Evolutionary conservation across 2,329 filamentous ascomycete genomes (phyloP), one percentile per base, ranked within the genome.

Genomic region (Nemania serpens): DNA sequence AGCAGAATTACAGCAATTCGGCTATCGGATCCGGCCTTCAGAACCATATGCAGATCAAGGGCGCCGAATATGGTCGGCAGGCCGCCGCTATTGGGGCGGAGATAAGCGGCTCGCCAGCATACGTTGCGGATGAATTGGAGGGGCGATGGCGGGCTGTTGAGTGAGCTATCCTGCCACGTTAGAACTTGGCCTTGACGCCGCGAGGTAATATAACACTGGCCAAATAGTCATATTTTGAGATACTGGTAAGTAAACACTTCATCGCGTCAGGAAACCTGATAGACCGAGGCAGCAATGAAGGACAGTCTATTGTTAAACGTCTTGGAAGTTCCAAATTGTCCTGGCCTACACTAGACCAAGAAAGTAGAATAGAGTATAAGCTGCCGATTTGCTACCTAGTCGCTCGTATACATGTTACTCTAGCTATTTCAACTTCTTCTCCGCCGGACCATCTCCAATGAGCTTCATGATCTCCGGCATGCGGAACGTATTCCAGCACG

Each of bases 401-500:
- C 25, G 7, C 7, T 29, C 3, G 25, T 7, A 29, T 29, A 7
- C 25, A 29, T 29, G 7, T 29, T 29, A 29, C 25, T 29, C 25
- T 29, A 29, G 25, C 11, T 39, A 39, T 4, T 39, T 39, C 18
- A 55, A 51, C 54, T 69, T 71, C 58, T 66, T 70, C 65, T 70
- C 64, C n/a, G 58, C 50, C 25, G 43, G n/a, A 51, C 69, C 68
- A 12, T 58, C 52, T 3, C 61, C 66, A 20, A 78, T 33, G 22
- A 75, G 55, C 45, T 58, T 62, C 65, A 72, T 69, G 25, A 78
- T 62, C 68, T 73, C 71, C 3, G 61, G 51, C 67, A 76, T 67
- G 47, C 72, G 68, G 55, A 79, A 77, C 63, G 55, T 73, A 3
- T 66, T 65, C 70, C 75, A 79, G 57, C 70, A 66, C 20, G 65